A percentile compares a stretch with the other conserved stretches of the same genome.
phyloP scores from a whole-genome alignment of 352 stramenopile genomes.

The Elongisporangium undulatum region DNA sequence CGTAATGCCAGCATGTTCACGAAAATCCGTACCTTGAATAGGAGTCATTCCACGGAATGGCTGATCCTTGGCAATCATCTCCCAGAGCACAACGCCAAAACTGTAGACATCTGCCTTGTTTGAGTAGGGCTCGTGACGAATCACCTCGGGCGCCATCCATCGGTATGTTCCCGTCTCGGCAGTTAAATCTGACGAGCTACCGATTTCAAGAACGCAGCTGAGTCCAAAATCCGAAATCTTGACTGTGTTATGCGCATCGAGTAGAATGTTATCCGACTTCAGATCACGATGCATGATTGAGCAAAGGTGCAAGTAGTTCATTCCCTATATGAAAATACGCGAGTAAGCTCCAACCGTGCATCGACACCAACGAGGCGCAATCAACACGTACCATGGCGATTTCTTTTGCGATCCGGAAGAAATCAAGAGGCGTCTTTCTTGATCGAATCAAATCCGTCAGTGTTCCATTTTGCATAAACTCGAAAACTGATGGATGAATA shows the following conservation, averaged over 20 bases:
- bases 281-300: slow-evolving; percentile 95
- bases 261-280: slow-evolving; percentile 94
- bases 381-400: slow-evolving; percentile 62
- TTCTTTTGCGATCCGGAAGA: slow-evolving; percentile 70
- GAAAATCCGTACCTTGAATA: slow-evolving; percentile 60
- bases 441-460: slow-evolving; percentile 79
- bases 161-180: slow-evolving; percentile 88
- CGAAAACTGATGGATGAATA: slow-evolving; percentile 48
- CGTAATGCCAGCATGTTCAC: slow-evolving; percentile 1
- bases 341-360: slow-evolving; percentile 9
- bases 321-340: slow-evolving; percentile 35
- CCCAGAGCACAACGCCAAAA: slow-evolving; percentile 87
- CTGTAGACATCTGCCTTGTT: slow-evolving; percentile 95
- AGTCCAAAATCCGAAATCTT: slow-evolving; percentile 90
- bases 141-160: slow-evolving; percentile 95
- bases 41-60: slow-evolving; percentile 79
- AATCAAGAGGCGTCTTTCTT: slow-evolving; percentile 64
- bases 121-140: slow-evolving; percentile 92
- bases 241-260: slow-evolving; percentile 75
- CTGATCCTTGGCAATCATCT: slow-evolving; percentile 83
- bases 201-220: slow-evolving; percentile 81
- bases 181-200: slow-evolving; percentile 70
- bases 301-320: slow-evolving; percentile 94
- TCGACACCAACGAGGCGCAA: neutral
- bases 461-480: slow-evolving; percentile 87